phyloP scores from a whole-genome alignment of 371 early-diverging fungal genomes.

The Lichtheimia hyalospora region DNA sequence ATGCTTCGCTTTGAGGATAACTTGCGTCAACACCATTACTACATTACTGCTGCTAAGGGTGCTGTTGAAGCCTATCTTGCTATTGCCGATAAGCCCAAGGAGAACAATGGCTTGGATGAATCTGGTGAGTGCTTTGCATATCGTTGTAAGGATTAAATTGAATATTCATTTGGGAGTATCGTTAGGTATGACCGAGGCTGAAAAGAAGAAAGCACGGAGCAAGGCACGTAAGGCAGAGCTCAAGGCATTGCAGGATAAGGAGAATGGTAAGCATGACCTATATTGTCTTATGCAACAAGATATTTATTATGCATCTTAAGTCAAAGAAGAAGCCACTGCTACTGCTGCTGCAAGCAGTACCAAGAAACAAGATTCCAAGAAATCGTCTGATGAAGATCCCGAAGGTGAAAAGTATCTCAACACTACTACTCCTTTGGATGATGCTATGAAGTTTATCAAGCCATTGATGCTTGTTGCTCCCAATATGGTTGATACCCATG shows the following conservation, averaged over 20 bases:
- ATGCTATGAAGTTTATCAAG: slow-evolving; percentile 76
- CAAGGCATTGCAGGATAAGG: slow-evolving; percentile 33
- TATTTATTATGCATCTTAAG: slow-evolving; percentile 9
- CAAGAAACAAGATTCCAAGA: slow-evolving; percentile 46
- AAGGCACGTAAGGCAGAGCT: slow-evolving; percentile 55
- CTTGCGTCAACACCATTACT: slow-evolving; percentile 71
- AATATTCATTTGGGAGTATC: background rate
- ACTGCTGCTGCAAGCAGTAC: slow-evolving; percentile 27
- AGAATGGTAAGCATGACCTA: background rate
- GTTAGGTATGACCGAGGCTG: slow-evolving; percentile 56
- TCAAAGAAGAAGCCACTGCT: slow-evolving; percentile 7
- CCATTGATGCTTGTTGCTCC: slow-evolving; percentile 64
- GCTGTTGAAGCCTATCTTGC: slow-evolving; percentile 72
- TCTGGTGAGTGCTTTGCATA: slow-evolving; percentile 16
- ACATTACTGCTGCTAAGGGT: slow-evolving; percentile 72
- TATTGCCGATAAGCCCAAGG: slow-evolving; percentile 63
- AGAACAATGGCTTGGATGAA: slow-evolving; percentile 37
- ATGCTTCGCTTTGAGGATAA: slow-evolving; percentile 80
- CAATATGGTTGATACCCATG: slow-evolving; percentile 61
- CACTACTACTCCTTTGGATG: slow-evolving; percentile 67
- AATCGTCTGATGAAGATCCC: slow-evolving; percentile 65
- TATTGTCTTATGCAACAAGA: too few relatives aligned
- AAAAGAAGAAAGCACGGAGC: slow-evolving; percentile 60
- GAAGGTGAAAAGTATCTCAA: slow-evolving; percentile 64
- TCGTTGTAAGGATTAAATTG: too few relatives aligned